These are phyloP conservation scores for Talaromyces adpressus DNA, from an alignment of 495 filamentous ascomycete genomes.

Conservation along the genomic window DNA sequence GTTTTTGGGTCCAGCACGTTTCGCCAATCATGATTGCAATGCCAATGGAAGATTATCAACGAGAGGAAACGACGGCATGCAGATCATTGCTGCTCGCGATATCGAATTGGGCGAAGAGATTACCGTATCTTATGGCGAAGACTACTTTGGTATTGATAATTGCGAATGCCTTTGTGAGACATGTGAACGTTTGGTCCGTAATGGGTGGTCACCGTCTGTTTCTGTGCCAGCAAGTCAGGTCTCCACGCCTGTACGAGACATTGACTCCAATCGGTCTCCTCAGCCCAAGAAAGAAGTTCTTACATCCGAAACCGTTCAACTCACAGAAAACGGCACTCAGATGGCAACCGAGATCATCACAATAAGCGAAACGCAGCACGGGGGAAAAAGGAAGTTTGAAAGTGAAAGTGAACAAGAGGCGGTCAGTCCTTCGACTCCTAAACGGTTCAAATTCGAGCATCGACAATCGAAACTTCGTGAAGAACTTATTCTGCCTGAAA, in stretches of 20 bases:
- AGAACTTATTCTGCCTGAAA: conserved; percentile 26
- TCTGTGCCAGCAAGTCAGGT: conserved; percentile 29
- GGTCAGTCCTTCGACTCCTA: conserved; percentile 27
- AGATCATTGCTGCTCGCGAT: conserved; percentile 69
- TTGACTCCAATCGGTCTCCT: conserved; percentile 15
- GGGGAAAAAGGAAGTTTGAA: conserved; percentile 38
- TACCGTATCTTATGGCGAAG: conserved; percentile 88
- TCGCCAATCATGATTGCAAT: conserved; percentile 95
- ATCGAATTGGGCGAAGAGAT: conserved; percentile 90
- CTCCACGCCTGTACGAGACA: conserved; percentile 29
- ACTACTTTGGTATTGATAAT: conserved; percentile 94
- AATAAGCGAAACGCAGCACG: neutral
- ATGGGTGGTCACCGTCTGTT: conserved; percentile 65
- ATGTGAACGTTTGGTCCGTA: conserved; percentile 67
- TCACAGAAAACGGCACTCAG: neutral
- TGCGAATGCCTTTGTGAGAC: conserved; percentile 89
- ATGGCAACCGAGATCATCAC: neutral
- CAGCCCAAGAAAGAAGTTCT: conserved; percentile 31
- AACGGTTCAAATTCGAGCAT: conserved; percentile 29
- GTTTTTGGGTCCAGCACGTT: conserved; percentile 90
- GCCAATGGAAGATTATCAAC: conserved; percentile 86
- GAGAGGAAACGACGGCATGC: conserved; percentile 75
- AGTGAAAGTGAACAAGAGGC: conserved; percentile 30
- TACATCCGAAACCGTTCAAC: neutral
- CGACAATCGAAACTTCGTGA: conserved; percentile 35